Conservation (phyloP, 169 alveolate genomes). For the Toxoplasma gondii region DNA sequence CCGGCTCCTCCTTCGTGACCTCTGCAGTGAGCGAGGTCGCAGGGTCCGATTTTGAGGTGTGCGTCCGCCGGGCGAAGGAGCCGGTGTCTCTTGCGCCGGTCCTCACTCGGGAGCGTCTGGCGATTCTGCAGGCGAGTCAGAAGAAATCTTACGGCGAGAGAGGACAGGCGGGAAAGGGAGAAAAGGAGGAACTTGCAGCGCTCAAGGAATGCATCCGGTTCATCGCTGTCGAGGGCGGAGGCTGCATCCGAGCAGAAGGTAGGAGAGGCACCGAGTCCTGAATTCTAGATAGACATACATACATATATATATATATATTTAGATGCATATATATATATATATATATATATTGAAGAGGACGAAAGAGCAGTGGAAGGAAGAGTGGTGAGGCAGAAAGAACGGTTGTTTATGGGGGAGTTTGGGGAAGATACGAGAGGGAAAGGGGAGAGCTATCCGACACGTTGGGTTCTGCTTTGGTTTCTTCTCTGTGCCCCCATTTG, state of each 20-base stretch:
- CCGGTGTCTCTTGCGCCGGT: conserved; percentile 2
- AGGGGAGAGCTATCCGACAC: too few relatives aligned
- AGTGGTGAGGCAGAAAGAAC: neutral
- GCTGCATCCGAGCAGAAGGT: conserved; percentile 44
- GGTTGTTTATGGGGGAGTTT: neutral
- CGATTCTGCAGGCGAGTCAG: neutral
- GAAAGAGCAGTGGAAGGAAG: neutral
- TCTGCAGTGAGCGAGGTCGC: neutral
- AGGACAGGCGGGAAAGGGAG: neutral
- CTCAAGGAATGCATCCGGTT: neutral
- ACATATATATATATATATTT: too few relatives aligned
- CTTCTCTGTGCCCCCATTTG: too few relatives aligned
- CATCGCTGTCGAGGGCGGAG: neutral
- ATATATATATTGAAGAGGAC: neutral
- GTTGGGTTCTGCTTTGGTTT: too few relatives aligned
- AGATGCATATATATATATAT: neutral
- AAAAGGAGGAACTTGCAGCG: conserved; percentile 11
- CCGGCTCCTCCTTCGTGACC: neutral
- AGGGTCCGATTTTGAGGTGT: neutral
- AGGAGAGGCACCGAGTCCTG: neutral
- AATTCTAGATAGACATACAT: too few relatives aligned
- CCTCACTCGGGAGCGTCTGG: conserved; percentile 6
- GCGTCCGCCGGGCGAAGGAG: neutral
- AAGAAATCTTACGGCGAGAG: neutral
- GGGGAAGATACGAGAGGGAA: neutral